A percentile compares a stretch with the other conserved stretches of the same genome.
Evolutionary conservation across 2,329 filamentous ascomycete species (phyloP).

Genomic region (Beauveria sp.): DNA sequence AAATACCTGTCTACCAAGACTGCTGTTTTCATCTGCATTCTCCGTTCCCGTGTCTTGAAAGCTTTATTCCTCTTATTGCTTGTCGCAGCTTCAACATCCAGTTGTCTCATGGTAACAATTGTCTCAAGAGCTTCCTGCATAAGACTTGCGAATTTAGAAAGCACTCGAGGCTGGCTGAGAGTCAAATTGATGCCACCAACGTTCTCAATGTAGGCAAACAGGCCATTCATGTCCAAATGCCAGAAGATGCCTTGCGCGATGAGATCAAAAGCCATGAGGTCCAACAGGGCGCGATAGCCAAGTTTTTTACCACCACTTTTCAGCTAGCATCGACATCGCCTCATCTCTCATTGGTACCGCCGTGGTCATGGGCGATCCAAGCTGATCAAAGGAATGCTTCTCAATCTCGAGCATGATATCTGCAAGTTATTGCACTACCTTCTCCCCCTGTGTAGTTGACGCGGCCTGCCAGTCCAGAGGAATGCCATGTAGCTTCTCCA

Average conservation of each 20-base stretch:
- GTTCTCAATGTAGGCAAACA: background rate
- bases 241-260: background rate
- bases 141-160: background rate
- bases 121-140: background rate
- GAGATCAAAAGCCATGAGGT: background rate
- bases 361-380: conserved; percentile 19
- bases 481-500: conserved; percentile 31
- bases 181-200: background rate
- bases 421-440: conserved; percentile 23
- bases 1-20: too few relatives aligned
- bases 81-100: background rate
- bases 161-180: background rate
- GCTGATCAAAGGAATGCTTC: conserved; percentile 22
- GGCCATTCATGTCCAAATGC: background rate
- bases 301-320: too few relatives aligned
- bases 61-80: too few relatives aligned
- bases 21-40: too few relatives aligned
- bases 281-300: background rate
- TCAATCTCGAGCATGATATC: conserved; percentile 26
- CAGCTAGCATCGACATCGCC: background rate
- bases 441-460: conserved; percentile 20
- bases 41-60: too few relatives aligned
- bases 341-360: background rate
- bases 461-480: conserved; percentile 27
- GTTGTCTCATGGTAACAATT: background rate